Evolutionary conservation across 495 filamentous ascomycete genomes (phyloP), one percentile per base, ranked within the genome.

Genomic region (Aspergillus mulundensis): DNA sequence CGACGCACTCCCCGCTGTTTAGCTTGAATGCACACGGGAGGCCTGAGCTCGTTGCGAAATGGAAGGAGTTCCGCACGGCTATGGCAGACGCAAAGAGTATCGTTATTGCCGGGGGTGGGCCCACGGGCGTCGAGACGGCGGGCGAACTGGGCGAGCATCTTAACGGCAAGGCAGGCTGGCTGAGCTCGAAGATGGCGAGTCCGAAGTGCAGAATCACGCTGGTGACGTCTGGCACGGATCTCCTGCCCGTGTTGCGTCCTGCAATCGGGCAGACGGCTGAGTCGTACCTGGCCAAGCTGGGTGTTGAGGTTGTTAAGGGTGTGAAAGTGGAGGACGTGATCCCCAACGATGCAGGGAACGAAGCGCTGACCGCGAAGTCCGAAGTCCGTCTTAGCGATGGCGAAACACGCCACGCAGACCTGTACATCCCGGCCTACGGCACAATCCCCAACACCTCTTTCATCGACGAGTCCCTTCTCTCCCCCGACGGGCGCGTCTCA

Each of bases 131-230:
- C 16, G 80, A 83, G 53, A 74, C 69, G 0, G 79, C 79, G 1
- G 80, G 78, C n/a, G 80, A 82, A 56, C 66, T 82, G 6, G 59
- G 73, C 41, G 77, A 80, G 42, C 66, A 73, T 54, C 68, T 81
- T 7, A 83, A 81, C 53, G 77, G 76, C 2, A 62, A 54, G 2
- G 25, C 65, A 0, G 64, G 66, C 0, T 70, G 65, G 64, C 68
- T 73, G 44, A 48, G 39, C 21, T 55, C 58, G 25, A 66, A 63
- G 44, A 4, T 63, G 21, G 28, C 60, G 19, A 58, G 68, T 24
- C 72, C 68, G 10, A 77, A 74, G 16, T 70, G 77, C 1, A 56
- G 58, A 5, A 77, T 81, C 54, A 80, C 73, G 0, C 42, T 82
- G 5, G 59, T 81, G 41, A 70, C 70, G 1, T 67, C 68, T 7